phyloP scores from a whole-genome alignment of 2,329 filamentous ascomycete genomes.

The Xylaria digitata region DNA sequence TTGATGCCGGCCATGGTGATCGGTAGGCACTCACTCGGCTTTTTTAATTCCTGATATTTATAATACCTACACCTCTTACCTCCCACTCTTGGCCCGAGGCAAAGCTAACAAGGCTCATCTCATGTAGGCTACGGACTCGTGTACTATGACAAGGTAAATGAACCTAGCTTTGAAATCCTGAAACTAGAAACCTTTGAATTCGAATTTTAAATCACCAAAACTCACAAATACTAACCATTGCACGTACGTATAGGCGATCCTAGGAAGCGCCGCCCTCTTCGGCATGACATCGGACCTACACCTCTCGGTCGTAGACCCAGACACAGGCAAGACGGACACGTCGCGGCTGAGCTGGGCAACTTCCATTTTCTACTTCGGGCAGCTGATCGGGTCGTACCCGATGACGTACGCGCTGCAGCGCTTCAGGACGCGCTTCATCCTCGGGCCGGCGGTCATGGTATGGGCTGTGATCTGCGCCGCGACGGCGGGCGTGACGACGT shows the following conservation, averaged over 20 bases:
- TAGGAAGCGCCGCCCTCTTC: slow-evolving; percentile 78
- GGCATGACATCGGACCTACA: slow-evolving; percentile 78
- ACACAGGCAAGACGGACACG: slow-evolving; percentile 69
- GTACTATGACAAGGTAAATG: slow-evolving; percentile 73
- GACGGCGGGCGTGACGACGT: slow-evolving; percentile 73
- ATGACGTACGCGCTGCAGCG: slow-evolving; percentile 77
- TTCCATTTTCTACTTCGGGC: slow-evolving; percentile 83
- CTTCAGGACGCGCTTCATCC: slow-evolving; percentile 72
- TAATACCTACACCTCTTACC: background rate
- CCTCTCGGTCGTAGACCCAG: slow-evolving; percentile 63
- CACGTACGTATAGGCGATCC: slow-evolving; percentile 66
- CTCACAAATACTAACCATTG: background rate
- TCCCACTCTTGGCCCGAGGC: too few species aligned
- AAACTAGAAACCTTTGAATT: background rate
- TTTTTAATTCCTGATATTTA: background rate
- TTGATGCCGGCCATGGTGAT: slow-evolving; percentile 75
- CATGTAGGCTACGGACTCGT: slow-evolving; percentile 68
- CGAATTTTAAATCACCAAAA: background rate
- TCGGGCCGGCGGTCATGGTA: slow-evolving; percentile 71
- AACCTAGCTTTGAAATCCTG: too few species aligned
- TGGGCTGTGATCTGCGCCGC: slow-evolving; percentile 76
- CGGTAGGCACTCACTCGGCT: slow-evolving; percentile 45
- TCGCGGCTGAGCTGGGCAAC: slow-evolving; percentile 79
- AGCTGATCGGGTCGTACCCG: slow-evolving; percentile 79
- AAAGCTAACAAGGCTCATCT: background rate